These are phyloP conservation scores for Phytophthora melonis DNA, from an alignment of 352 stramenopile genomes.

Conservation along the genomic window DNA sequence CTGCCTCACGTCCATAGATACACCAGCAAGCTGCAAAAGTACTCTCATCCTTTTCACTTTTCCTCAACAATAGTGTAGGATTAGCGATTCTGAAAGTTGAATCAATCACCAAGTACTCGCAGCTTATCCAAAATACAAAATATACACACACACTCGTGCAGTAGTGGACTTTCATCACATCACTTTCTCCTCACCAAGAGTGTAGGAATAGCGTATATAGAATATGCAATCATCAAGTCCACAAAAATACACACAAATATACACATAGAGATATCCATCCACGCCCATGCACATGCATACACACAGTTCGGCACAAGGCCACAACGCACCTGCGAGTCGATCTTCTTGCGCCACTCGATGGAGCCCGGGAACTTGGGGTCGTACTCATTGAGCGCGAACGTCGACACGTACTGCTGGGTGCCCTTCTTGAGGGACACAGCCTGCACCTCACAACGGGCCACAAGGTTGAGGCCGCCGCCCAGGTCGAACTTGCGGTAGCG, in stretches of 20 bases:
- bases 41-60: conserved; percentile 28
- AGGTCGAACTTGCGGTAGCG: conserved; percentile 98
- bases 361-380: conserved; percentile 91
- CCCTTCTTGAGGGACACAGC: conserved; percentile 88
- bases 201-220: conserved; percentile 80
- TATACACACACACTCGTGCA: conserved; percentile 19
- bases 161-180: conserved; percentile 50
- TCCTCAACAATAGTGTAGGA: conserved; percentile 37
- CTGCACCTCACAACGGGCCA: conserved; percentile 97
- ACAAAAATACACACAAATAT: conserved; percentile 16
- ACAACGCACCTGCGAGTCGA: conserved; percentile 91
- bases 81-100: conserved; percentile 38
- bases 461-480: conserved; percentile 87
- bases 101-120: conserved; percentile 29
- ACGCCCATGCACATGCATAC: conserved; percentile 16
- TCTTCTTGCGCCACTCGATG: conserved; percentile 97
- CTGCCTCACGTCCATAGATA: conserved; percentile 1
- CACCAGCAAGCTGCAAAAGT: conserved; percentile 9
- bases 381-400: conserved; percentile 98
- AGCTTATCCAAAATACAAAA: conserved; percentile 11
- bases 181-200: conserved; percentile 49
- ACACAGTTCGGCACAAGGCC: conserved; percentile 20
- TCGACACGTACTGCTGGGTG: conserved; percentile 94
- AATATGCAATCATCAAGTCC: conserved; percentile 74
- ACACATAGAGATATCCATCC: conserved; percentile 15